A percentile compares a stretch with the other conserved stretches of the same genome.
phyloP scores from a whole-genome alignment of 768 basidiomycete genomes.

The Boletus pseudopeckii region DNA sequence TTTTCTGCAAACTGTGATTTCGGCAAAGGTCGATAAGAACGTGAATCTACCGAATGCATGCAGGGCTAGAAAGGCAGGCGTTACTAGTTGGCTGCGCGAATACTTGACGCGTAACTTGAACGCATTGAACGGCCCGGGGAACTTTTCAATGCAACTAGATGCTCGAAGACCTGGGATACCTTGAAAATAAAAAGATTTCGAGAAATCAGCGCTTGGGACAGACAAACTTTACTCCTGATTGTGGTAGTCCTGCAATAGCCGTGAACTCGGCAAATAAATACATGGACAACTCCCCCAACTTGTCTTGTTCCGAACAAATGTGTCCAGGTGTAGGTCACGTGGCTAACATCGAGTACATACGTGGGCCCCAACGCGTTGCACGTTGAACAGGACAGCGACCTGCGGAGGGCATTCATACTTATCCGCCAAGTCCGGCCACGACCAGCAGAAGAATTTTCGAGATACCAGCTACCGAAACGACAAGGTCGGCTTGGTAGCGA shows the following conservation, averaged over 20 bases:
- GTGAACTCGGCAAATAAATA: neutral
- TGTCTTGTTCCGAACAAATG: neutral
- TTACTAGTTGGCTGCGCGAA: neutral
- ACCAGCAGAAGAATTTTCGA: neutral
- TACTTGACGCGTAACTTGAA: neutral
- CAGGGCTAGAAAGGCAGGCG: neutral
- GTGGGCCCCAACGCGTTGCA: conserved; percentile 1
- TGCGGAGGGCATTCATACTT: neutral
- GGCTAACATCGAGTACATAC: neutral
- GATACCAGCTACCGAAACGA: neutral
- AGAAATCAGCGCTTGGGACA: neutral
- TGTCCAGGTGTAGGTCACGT: conserved; percentile 10
- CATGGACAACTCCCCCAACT: neutral
- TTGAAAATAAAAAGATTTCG: neutral
- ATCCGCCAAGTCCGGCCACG: neutral
- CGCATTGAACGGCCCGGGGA: no score
- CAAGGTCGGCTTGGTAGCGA: conserved; percentile 1
- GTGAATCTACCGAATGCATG: no score
- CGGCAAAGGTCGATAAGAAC: neutral
- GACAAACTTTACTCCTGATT: neutral
- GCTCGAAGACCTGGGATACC: neutral
- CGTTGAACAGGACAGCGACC: conserved; percentile 9
- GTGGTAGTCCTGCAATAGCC: neutral
- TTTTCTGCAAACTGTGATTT: neutral
- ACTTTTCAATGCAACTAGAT: neutral